These are phyloP conservation scores for Pseudisothecium myosuroides DNA, from an alignment of 225 moss, liverwort and hornwort genomes.

Conservation along the genomic window DNA sequence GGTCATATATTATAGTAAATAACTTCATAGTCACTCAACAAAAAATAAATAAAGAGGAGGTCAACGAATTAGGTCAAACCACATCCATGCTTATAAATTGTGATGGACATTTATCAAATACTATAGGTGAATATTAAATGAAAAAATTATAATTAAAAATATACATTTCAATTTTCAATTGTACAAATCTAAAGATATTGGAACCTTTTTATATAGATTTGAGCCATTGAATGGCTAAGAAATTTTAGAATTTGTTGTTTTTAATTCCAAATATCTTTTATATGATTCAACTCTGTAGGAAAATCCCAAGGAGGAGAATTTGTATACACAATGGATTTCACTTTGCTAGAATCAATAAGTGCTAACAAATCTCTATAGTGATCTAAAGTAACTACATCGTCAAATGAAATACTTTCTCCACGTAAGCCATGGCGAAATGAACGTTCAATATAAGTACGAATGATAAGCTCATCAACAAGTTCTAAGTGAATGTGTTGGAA, in stretches of 20 bases:
- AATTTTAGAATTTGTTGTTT: background rate
- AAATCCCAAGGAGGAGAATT: background rate
- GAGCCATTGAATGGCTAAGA: background rate
- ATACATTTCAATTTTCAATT: background rate
- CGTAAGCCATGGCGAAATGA: rapidly evolving
- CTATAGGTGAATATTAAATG: background rate
- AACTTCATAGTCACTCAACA: too few relatives aligned
- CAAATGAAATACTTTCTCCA: background rate
- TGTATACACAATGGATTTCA: background rate
- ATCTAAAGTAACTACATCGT: background rate
- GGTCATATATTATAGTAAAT: background rate
- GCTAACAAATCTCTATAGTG: background rate
- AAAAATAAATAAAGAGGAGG: background rate
- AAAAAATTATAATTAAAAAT: background rate
- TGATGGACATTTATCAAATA: background rate
- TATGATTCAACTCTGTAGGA: background rate
- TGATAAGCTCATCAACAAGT: background rate
- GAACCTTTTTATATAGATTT: too few relatives aligned
- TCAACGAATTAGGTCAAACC: background rate
- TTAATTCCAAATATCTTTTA: background rate
- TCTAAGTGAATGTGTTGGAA: background rate
- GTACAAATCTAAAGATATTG: background rate
- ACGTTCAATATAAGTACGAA: background rate
- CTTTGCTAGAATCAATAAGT: background rate
- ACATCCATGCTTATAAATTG: background rate